Evolutionary conservation across 2,329 filamentous ascomycete species (phyloP).

Genomic region (Boeremia lycopersici): DNA sequence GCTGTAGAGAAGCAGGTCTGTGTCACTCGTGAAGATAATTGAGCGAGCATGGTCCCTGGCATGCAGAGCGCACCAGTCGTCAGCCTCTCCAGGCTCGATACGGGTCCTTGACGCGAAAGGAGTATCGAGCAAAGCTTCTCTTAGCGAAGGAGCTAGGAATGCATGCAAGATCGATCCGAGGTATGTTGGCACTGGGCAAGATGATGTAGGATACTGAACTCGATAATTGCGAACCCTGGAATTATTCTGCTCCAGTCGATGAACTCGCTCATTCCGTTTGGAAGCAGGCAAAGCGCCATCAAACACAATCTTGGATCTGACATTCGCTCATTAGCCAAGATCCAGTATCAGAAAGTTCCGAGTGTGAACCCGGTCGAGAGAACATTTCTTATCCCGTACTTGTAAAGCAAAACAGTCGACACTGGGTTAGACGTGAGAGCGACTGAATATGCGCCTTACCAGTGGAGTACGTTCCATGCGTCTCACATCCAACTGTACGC

Average conservation of each 20-base stretch:
- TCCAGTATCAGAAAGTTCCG: neutral
- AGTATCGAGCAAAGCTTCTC: slow-evolving; percentile 68
- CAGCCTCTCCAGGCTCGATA: slow-evolving; percentile 84
- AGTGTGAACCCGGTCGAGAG: too few relatives aligned
- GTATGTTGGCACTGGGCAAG: slow-evolving; percentile 36
- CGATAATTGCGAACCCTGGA: slow-evolving; percentile 61
- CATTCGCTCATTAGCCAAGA: neutral
- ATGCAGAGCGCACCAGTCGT: slow-evolving; percentile 75
- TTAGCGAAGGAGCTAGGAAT: slow-evolving; percentile 78
- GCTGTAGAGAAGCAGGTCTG: slow-evolving; percentile 79
- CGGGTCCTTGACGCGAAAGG: slow-evolving; percentile 51
- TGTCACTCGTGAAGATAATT: slow-evolving; percentile 80
- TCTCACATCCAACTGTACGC: neutral
- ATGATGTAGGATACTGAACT: slow-evolving; percentile 29
- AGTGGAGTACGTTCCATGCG: slow-evolving; percentile 8
- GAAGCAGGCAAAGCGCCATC: slow-evolving; percentile 77
- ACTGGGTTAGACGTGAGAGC: slow-evolving; percentile 17
- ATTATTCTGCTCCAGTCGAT: slow-evolving; percentile 65
- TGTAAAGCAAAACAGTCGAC: neutral
- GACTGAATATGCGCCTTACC: slow-evolving; percentile 11
- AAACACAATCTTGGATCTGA: slow-evolving; percentile 72
- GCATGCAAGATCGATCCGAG: slow-evolving; percentile 57
- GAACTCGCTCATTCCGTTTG: slow-evolving; percentile 68
- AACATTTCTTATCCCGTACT: neutral
- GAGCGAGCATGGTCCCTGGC: slow-evolving; percentile 63